Evolutionary conservation across 2,329 filamentous ascomycete genomes (phyloP).

Genomic region (Venturiaceae sp.): DNA sequence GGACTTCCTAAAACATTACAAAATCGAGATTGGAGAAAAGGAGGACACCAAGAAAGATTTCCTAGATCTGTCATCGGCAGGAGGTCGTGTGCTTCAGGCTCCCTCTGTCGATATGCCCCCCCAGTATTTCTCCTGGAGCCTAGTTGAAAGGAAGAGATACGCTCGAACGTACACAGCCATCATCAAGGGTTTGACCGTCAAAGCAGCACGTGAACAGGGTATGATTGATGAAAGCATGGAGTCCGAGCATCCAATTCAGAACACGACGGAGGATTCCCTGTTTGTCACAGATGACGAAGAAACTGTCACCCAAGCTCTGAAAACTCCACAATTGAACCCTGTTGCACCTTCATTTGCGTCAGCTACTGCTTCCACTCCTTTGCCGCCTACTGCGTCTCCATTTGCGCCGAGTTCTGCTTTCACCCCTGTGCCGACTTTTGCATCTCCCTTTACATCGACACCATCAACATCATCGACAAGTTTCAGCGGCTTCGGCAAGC

Average conservation of each 20-base stretch:
- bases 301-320: neutral
- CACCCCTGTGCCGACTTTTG: no score
- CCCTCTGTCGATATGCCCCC: conserved; percentile 23
- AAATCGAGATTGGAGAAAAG: conserved; percentile 39
- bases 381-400: no score
- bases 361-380: neutral
- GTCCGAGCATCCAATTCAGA: conserved; percentile 17
- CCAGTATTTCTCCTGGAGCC: conserved; percentile 42
- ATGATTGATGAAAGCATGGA: conserved; percentile 35
- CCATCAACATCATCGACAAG: conserved; percentile 3
- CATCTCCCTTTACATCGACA: neutral
- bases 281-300: conserved; percentile 20
- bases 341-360: neutral
- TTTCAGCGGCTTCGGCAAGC: conserved; percentile 2
- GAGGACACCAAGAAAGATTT: conserved; percentile 33
- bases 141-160: conserved; percentile 50
- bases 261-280: conserved; percentile 17
- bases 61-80: conserved; percentile 43
- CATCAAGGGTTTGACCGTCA: conserved; percentile 45
- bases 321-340: conserved; percentile 7
- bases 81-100: conserved; percentile 18
- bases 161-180: conserved; percentile 46
- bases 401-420: neutral
- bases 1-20: conserved; percentile 39
- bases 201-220: conserved; percentile 37